Base-by-base conservation (phyloP, 1,284 basidiomycete genomes). In the Ustilago xerochloae region DNA sequence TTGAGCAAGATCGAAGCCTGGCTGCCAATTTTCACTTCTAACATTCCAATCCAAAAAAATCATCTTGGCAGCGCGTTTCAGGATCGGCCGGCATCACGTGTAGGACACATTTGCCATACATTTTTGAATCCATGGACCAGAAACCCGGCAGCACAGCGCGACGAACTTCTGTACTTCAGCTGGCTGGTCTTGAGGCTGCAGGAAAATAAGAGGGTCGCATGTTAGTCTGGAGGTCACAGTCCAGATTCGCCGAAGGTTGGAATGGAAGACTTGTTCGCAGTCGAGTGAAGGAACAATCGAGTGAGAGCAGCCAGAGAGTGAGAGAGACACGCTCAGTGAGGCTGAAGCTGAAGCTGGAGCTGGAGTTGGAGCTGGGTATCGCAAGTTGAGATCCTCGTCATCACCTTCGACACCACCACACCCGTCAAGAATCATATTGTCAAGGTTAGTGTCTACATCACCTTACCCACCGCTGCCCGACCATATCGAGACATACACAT, bases 341-440 rank as follows among this genome's bases (percentile, higher is more conserved):
- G 15, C 7, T 18, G 38, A 16, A 29, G 38, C 32, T 24, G 28
- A 18, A 29, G 18, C 20, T 26, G 38, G 38, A 52, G 41, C n/a
- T 35, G 49, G 32, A 28, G 28, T n/a, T 30, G 6, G 41, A 43
- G 41, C 45, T 57, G 53, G 51, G 30, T 51, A 55, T 57, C 51
- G 49, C 53, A 20, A 55, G 63, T 73, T 46, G 43, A 73, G 57
- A 35, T 65, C 32, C 58, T 61, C 55, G 51, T 73, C 63, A 63
- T 73, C 70, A 68, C 57, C 65, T 45, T 73, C 61, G 65, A 73
- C 63, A 73, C 70, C 60, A 73, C 61, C 63, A 73, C 64, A 68
- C 56, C 70, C 70, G 70, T 73, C 70, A 73, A 73, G 70, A 68
- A 68, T 41, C 63, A 68, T 65, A 67, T 63, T 58, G 48, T 63